phyloP scores from a whole-genome alignment of 1,284 basidiomycete species.

The Moesziomyces sp. region DNA sequence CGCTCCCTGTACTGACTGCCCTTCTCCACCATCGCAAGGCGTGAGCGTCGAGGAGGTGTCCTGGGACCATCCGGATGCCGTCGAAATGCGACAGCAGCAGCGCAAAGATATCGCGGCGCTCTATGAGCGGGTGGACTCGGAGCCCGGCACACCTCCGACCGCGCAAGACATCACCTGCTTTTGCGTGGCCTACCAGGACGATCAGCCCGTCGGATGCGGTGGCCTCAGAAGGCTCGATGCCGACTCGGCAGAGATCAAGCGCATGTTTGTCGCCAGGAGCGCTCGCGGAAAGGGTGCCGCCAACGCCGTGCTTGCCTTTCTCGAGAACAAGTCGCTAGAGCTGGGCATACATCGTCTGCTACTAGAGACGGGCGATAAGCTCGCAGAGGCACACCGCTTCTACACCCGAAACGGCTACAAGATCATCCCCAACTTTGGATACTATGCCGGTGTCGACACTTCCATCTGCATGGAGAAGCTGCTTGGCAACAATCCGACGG shows the following conservation, averaged over 20 bases:
- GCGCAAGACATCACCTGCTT: conserved; percentile 25
- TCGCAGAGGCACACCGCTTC: conserved; percentile 31
- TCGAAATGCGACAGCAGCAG: conserved; percentile 25
- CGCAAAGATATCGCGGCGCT: conserved; percentile 23
- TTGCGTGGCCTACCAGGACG: conserved; percentile 32
- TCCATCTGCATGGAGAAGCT: conserved; percentile 42
- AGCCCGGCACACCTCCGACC: conserved; percentile 25
- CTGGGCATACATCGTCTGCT: conserved; percentile 18
- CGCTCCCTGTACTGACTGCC: not conserved
- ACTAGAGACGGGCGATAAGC: conserved; percentile 37
- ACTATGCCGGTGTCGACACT: conserved; percentile 24
- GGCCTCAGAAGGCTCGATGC: conserved; percentile 24
- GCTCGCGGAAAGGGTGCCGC: conserved; percentile 33
- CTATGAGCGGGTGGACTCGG: conserved; percentile 25
- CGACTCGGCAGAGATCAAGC: conserved; percentile 30
- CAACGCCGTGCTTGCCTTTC: conserved; percentile 21
- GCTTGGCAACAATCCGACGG: not conserved
- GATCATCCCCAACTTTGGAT: conserved; percentile 38
- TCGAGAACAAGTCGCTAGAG: conserved; percentile 19
- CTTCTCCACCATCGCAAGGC: not conserved
- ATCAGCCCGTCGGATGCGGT: conserved; percentile 23
- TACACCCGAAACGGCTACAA: conserved; percentile 29
- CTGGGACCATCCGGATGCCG: conserved; percentile 32
- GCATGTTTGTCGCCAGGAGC: conserved; percentile 33
- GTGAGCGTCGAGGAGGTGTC: conserved; percentile 14